Evolutionary conservation across 2,329 filamentous ascomycete genomes (phyloP).

Genomic region (Graphium sp.): DNA sequence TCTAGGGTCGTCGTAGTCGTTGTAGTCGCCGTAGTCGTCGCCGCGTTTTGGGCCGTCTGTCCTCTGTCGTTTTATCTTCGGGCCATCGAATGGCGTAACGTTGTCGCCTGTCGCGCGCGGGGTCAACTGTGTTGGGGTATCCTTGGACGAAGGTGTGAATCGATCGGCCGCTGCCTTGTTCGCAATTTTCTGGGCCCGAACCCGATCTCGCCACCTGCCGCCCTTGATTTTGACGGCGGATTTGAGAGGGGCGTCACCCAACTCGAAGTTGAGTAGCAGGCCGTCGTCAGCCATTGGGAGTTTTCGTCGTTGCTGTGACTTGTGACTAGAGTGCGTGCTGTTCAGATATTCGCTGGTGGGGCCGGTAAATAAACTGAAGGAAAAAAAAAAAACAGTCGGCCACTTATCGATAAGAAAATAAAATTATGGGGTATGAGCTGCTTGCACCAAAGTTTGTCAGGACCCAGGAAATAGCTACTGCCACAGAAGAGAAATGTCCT

Average conservation of each 20-base stretch:
- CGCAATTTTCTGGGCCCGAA: constrained; percentile 47
- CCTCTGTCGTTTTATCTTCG: constrained; percentile 4
- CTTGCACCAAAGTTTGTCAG: too few relatives aligned
- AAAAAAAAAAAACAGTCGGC: neutral
- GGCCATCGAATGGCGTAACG: constrained; percentile 10
- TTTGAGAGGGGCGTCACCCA: constrained; percentile 50
- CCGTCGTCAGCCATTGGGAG: constrained; percentile 98
- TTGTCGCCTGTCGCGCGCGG: constrained; percentile 7
- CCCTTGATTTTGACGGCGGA: constrained; percentile 58
- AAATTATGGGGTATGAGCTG: too few relatives aligned
- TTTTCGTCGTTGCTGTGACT: constrained; percentile 6
- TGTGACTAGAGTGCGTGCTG: neutral
- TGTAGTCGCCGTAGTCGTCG: constrained; percentile 11
- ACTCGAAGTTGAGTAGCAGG: constrained; percentile 82
- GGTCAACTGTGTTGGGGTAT: constrained; percentile 4
- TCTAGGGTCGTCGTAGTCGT: too few relatives aligned
- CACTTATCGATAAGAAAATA: neutral
- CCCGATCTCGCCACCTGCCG: constrained; percentile 82
- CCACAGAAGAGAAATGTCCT: too few relatives aligned
- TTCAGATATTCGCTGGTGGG: neutral
- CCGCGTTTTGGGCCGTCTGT: constrained; percentile 8
- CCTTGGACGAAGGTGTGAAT: constrained; percentile 8
- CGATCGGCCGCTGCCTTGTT: too few relatives aligned
- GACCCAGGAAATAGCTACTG: too few relatives aligned
- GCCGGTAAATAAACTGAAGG: neutral